Percentiles rank a stretch among this genome's conserved stretches.
Conservation (phyloP, 768 basidiomycete species). For the Kwoniella heveanensis region DNA sequence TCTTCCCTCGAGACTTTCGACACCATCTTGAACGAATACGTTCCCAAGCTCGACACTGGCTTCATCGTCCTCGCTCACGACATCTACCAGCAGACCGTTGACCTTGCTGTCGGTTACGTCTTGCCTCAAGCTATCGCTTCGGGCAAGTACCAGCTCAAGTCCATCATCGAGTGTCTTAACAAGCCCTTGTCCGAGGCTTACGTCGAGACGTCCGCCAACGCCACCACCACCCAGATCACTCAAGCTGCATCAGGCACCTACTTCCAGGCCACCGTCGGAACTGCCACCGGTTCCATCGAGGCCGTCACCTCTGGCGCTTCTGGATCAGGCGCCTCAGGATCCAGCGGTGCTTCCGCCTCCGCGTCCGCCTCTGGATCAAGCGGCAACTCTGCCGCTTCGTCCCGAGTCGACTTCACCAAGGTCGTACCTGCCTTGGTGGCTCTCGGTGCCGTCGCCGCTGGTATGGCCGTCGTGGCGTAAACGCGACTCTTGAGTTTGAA, state of each 20-base stretch:
- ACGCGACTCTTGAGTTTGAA: too few relatives aligned
- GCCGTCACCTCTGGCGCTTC: conserved; percentile 11
- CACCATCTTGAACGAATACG: conserved; percentile 67
- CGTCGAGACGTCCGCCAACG: conserved; percentile 78
- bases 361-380: conserved; percentile 1
- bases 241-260: conserved; percentile 34
- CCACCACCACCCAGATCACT: conserved; percentile 42
- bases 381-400: conserved; percentile 5
- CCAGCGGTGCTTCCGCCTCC: conserved; percentile 13
- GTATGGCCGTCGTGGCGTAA: conserved; percentile 22
- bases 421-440: conserved; percentile 16
- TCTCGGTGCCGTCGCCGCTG: conserved; percentile 14
- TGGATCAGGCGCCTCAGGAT: conserved; percentile 8
- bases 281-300: conserved; percentile 32
- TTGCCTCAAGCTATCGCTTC: conserved; percentile 73
- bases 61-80: conserved; percentile 86
- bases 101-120: conserved; percentile 82
- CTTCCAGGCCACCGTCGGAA: conserved; percentile 46
- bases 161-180: conserved; percentile 71
- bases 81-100: conserved; percentile 79
- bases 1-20: conserved; percentile 69
- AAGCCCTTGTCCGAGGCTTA: conserved; percentile 65
- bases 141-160: conserved; percentile 72
- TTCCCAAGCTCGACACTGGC: conserved; percentile 65
- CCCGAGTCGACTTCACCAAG: conserved; percentile 9